Base-by-base conservation (phyloP, 2,329 filamentous ascomycete genomes). In the Orbilia javanica region DNA sequence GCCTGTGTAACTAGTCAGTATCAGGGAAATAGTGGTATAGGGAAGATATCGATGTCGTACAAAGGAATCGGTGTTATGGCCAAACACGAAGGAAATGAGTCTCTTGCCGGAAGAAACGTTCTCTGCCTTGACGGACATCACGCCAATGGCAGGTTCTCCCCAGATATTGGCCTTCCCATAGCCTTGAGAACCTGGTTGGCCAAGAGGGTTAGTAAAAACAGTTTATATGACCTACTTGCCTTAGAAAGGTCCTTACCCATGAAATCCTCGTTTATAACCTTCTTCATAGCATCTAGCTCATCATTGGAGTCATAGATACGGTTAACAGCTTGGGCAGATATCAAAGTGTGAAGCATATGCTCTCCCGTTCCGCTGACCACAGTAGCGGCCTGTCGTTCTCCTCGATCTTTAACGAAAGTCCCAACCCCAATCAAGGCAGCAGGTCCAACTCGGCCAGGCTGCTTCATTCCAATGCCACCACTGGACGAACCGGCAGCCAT, bases 391-490 rank as follows among this genome's bases (percentile, higher is more conserved):
- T 90, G 88, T 53, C 87, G 86, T 1, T 93, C 89, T 5, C 88
- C 86, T 82, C 97, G 94, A 31, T 89, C 87, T 1, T 88, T 89
- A 29, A 99, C 91, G 39, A 93, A 92, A 20, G 94, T 95, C 70
- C 96, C 96, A 66, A 98, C 90, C 6, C 96, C 95, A 13, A 98
- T 93, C 15, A 99, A 88, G 20, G 96, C 96, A 36, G 96, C 96
- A 34, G 96, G 96, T 0, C 96, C 96, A 79, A 97, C 89, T 39
- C 96, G 91, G 4, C 96, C 96, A 77, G 90, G 90, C 84, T 97
- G 94, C 83, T 99, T 99, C 95, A 99, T 97, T 29, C 96, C 95
- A 83, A 99, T 99, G 0, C 96, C 96, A 4, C 96, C 96, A 15
- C 96, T 99, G 1, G 96, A 99, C 1, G 96, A 97, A 15, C 92